Percentiles rank a stretch among this genome's conserved stretches.
These are phyloP conservation scores for Candida sanyaensis DNA, from an alignment of 1,139 yeast genomes.

Conservation along the genomic window DNA sequence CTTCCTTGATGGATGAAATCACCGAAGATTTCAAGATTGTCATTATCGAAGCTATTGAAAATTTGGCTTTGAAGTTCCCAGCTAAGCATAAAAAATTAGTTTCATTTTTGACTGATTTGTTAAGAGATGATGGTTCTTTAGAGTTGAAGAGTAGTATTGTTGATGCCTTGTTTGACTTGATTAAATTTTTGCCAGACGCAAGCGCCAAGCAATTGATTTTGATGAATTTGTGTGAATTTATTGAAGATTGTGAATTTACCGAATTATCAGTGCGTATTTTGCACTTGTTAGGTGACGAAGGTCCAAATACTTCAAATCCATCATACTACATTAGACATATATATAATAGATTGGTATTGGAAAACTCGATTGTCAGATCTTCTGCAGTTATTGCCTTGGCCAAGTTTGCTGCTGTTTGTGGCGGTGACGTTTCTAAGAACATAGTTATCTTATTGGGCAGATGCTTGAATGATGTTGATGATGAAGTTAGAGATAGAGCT, in stretches of 20 bases:
- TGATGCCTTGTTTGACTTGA: constrained; percentile 87
- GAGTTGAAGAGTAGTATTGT: constrained; percentile 84
- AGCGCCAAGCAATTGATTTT: constrained; percentile 79
- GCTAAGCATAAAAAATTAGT: constrained; percentile 83
- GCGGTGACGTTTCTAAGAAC: constrained; percentile 64
- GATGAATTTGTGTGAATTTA: constrained; percentile 91
- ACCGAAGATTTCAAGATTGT: constrained; percentile 95
- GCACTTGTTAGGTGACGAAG: constrained; percentile 91
- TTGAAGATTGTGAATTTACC: constrained; percentile 97
- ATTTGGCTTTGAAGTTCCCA: constrained; percentile 91
- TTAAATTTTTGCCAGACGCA: constrained; percentile 77
- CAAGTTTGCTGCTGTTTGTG: constrained; percentile 84
- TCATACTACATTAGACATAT: constrained; percentile 93
- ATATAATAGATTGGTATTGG: constrained; percentile 93
- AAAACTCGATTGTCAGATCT: constrained; percentile 91
- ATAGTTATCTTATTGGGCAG: constrained; percentile 76
- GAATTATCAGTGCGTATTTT: constrained; percentile 89
- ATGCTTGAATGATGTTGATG: constrained; percentile 87
- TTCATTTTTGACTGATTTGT: constrained; percentile 75
- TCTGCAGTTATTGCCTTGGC: constrained; percentile 94
- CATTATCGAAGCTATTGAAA: constrained; percentile 92
- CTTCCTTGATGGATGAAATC: constrained; percentile 89
- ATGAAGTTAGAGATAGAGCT: constrained; percentile 98
- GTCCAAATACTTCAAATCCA: constrained; percentile 85
- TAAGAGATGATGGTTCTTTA: constrained; percentile 90